Conservation (phyloP, 805 yeast species). For the Wickerhamiella kurtzmanii region DNA sequence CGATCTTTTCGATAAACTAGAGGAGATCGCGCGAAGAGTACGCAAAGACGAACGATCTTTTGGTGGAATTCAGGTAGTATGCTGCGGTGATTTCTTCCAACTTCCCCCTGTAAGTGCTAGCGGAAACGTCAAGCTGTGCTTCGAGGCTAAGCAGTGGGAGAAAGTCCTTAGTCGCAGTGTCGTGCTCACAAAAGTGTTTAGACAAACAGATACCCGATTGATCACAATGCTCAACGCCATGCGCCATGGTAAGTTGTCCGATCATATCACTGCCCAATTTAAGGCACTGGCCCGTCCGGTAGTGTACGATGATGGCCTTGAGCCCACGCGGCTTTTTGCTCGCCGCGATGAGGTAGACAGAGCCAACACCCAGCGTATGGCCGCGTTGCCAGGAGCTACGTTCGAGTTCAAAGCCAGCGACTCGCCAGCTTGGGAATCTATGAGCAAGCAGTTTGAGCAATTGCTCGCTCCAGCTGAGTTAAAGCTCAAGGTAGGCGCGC, state of each 20-base stretch:
- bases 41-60: slow-evolving; percentile 50
- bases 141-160: slow-evolving; percentile 64
- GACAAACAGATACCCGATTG: slow-evolving; percentile 67
- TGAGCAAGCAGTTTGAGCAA: slow-evolving; percentile 32
- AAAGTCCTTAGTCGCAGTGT: slow-evolving; percentile 47
- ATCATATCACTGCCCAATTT: slow-evolving; percentile 37
- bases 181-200: slow-evolving; percentile 61
- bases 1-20: slow-evolving; percentile 53
- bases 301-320: slow-evolving; percentile 58
- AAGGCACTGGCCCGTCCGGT: slow-evolving; percentile 37
- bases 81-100: slow-evolving; percentile 92
- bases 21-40: slow-evolving; percentile 46
- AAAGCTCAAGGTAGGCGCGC: slow-evolving; percentile 68
- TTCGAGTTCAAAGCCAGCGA: slow-evolving; percentile 37
- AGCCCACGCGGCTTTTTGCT: slow-evolving; percentile 80
- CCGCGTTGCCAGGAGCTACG: slow-evolving; percentile 35
- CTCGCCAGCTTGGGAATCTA: slow-evolving; percentile 20
- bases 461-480: slow-evolving; percentile 59
- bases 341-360: slow-evolving; percentile 68
- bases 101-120: slow-evolving; percentile 66
- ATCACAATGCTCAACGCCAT: slow-evolving; percentile 70
- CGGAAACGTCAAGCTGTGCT: slow-evolving; percentile 41
- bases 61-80: slow-evolving; percentile 83
- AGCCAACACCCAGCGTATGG: slow-evolving; percentile 49
- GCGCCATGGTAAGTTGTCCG: slow-evolving; percentile 54